Evolutionary conservation across 179 eudicot genomes (phyloP).

Genomic region (Silene coronaria): DNA sequence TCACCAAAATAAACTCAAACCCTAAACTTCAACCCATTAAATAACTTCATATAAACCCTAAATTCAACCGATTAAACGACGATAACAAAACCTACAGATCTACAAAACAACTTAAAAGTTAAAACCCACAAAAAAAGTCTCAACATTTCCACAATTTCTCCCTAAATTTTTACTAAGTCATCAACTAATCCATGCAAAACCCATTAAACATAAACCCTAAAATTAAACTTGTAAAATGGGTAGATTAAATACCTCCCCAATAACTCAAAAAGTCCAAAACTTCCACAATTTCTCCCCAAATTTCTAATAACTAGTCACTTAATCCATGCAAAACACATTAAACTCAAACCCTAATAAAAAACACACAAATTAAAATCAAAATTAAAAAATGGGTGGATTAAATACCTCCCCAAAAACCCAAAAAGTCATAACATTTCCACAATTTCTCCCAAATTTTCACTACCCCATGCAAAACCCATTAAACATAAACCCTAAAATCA

Average conservation of each 20-base stretch:
- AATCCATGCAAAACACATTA: neutral
- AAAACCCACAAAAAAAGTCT: neutral
- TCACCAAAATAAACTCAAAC: neutral
- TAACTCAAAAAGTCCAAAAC: neutral
- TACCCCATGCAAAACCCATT: neutral
- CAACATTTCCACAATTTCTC: slow-evolving; percentile 3
- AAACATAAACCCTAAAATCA: slow-evolving; percentile 1
- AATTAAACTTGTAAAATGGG: neutral
- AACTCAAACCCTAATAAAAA: neutral
- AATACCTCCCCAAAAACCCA: neutral
- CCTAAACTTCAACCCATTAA: neutral
- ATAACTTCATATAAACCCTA: neutral
- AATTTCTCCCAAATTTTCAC: neutral
- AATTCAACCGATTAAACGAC: neutral
- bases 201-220: slow-evolving; percentile 5
- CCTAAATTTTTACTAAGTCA: neutral
- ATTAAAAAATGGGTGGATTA: too few species aligned
- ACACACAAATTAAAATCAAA: neutral
- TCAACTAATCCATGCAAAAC: neutral
- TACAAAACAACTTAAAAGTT: slow-evolving; percentile 5
- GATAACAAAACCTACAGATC: slow-evolving; percentile 24
- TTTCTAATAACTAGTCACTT: neutral
- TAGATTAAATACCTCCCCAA: slow-evolving; percentile 19
- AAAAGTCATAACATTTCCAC: neutral
- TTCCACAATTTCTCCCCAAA: neutral